These are phyloP conservation scores for Juglanconis juglandina DNA, from an alignment of 2,329 filamentous ascomycete genomes.

Conservation along the genomic window DNA sequence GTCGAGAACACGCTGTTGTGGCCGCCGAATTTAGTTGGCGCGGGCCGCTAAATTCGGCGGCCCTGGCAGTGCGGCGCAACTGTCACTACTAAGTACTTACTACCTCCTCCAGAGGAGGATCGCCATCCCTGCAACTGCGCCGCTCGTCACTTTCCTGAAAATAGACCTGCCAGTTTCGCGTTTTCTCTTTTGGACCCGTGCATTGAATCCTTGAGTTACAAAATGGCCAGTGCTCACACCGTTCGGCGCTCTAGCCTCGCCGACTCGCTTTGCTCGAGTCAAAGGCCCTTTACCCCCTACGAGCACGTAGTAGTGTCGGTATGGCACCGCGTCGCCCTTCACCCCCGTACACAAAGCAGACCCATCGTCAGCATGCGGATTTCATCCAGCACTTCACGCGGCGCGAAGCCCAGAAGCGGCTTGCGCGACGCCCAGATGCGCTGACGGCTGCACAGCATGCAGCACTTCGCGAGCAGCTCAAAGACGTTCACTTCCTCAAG, in stretches of 20 bases:
- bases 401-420: slow-evolving; percentile 3
- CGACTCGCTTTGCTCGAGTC: too few relatives aligned
- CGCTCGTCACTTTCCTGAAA: too few relatives aligned
- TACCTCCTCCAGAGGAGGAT: background rate
- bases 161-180: too few relatives aligned
- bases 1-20: background rate
- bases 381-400: slow-evolving; percentile 15
- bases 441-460: slow-evolving; percentile 7
- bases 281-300: too few relatives aligned
- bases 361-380: background rate
- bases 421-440: background rate
- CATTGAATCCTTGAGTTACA: too few relatives aligned
- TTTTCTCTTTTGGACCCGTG: too few relatives aligned
- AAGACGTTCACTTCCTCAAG: slow-evolving; percentile 15
- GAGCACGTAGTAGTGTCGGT: too few relatives aligned
- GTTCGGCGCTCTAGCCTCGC: too few relatives aligned
- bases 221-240: too few relatives aligned
- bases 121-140: background rate
- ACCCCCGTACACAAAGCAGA: background rate
- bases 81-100: background rate
- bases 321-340: too few relatives aligned
- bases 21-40: background rate
- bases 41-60: background rate
- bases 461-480: slow-evolving; percentile 14
- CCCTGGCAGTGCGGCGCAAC: background rate